Percentiles rank a stretch among this genome's conserved stretches.
phyloP scores from a whole-genome alignment of 164 flowering plant species.

The Warburgia ugandensis region DNA sequence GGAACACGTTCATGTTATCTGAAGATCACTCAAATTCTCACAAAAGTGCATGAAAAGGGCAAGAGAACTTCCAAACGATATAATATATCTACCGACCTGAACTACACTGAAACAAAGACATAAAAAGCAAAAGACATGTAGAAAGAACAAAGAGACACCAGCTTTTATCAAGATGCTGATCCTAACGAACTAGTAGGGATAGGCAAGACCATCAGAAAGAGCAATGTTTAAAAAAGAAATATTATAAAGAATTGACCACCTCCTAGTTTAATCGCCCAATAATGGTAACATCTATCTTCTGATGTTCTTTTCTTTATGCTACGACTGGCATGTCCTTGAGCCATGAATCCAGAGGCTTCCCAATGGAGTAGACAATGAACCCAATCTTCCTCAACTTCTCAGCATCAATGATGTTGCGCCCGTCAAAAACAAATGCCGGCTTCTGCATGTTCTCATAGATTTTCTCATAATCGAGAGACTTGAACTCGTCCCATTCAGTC shows the following conservation, averaged over 20 bases:
- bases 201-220: too few species aligned
- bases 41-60: too few species aligned
- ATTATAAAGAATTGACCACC: neutral
- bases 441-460: slow-evolving; percentile 63
- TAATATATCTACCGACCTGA: too few species aligned
- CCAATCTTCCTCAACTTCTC: slow-evolving; percentile 61
- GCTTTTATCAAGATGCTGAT: too few species aligned
- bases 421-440: slow-evolving; percentile 73
- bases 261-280: neutral
- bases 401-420: slow-evolving; percentile 44
- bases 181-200: too few species aligned
- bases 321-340: slow-evolving; percentile 57
- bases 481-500: slow-evolving; percentile 84
- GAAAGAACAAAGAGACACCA: too few species aligned
- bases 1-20: too few species aligned
- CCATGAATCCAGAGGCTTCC: slow-evolving; percentile 74
- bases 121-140: too few species aligned
- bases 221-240: neutral
- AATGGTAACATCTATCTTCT: neutral
- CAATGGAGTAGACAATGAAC: slow-evolving; percentile 64
- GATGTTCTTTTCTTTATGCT: slow-evolving; percentile 1
- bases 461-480: slow-evolving; percentile 47
- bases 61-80: too few species aligned
- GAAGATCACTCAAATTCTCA: too few species aligned
- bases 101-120: too few species aligned